Evolutionary conservation across 2,329 filamentous ascomycete genomes (phyloP), one percentile per base, ranked within the genome.

Genomic region (Xylariaceae sp.): DNA sequence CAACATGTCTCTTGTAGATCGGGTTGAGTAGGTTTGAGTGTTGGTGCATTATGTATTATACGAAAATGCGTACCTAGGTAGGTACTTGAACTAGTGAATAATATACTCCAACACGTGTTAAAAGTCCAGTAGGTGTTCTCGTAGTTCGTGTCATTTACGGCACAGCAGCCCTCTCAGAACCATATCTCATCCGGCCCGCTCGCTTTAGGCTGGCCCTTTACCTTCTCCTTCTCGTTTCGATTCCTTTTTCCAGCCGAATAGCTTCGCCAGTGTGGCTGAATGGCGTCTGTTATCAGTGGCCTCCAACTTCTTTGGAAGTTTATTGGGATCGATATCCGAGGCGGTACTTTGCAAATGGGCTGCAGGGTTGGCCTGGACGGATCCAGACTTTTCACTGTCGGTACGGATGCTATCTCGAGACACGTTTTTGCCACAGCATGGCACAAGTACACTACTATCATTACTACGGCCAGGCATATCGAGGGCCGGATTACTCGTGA

Each of bases 401-500:
- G 55, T 62, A 18, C 49, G 20, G 3, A 40, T 32, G 21, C 50
- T 42, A n/a, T 30, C 54, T 11, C 40, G 30, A 30, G 53, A 50
- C n/a, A 42, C 48, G 15, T 42, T 46, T 3, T 46, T 44, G 15
- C 55, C 53, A 32, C 63, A 67, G 44, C 66, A 68, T 1, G 73
- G 67, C 0, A 76, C 67, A 9, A 78, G 57, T 4, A 78, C 75
- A 52, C 75, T 79, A 11, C 68, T 64, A 41, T 73, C 60, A 60
- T 78, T 75, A 57, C 62, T 66, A 3, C 40, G 64, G 2, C 64
- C 70, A 5, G 75, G 77, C 27, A 78, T 72, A 59, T 79, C 77
- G 23, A 79, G 67, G 6, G 77, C 75, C 20, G 76, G 77, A 58
- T 78, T 79, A 40, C 69, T 68, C 3, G 69, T 72, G 63, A 79